A percentile compares a stretch with the other conserved stretches of the same genome.
Conservation (phyloP, 129 eudicot species). For the Heracleum sosnowskyi region DNA sequence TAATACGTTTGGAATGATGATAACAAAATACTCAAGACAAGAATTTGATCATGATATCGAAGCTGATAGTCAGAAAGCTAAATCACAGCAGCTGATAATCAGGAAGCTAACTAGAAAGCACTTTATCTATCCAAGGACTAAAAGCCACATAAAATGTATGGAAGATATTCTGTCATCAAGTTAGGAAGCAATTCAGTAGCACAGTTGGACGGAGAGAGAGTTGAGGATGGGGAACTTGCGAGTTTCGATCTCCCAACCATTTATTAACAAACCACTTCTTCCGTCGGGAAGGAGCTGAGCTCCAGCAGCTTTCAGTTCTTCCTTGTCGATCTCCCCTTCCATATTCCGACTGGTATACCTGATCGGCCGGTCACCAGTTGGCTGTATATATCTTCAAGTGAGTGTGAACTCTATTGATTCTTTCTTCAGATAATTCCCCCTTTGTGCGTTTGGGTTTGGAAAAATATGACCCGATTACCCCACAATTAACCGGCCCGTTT, state of each 20-base stretch:
- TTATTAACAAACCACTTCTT: conserved; percentile 57
- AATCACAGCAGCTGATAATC: no score
- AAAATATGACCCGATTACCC: not conserved
- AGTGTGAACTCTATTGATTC: no score
- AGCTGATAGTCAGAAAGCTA: no score
- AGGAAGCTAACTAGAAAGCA: no score
- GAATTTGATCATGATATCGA: no score
- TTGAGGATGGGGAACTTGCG: conserved; percentile 67
- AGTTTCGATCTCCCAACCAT: conserved; percentile 96
- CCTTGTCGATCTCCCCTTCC: conserved; percentile 63
- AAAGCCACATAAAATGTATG: no score
- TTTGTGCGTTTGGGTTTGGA: not conserved
- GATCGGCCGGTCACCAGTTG: conserved; percentile 1
- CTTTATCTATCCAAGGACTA: no score
- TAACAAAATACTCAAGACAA: no score
- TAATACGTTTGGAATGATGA: no score
- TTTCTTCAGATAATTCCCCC: no score
- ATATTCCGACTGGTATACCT: not conserved
- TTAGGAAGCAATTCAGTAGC: no score
- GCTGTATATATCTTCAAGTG: not conserved
- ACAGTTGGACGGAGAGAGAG: conserved; percentile 59
- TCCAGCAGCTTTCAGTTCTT: conserved; percentile 71
- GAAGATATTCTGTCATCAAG: no score
- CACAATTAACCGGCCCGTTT: not conserved
- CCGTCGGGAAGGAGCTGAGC: conserved; percentile 57